Evolutionary conservation across 352 stramenopile species (phyloP).

Genomic region (Phytophthora pinifolia): DNA sequence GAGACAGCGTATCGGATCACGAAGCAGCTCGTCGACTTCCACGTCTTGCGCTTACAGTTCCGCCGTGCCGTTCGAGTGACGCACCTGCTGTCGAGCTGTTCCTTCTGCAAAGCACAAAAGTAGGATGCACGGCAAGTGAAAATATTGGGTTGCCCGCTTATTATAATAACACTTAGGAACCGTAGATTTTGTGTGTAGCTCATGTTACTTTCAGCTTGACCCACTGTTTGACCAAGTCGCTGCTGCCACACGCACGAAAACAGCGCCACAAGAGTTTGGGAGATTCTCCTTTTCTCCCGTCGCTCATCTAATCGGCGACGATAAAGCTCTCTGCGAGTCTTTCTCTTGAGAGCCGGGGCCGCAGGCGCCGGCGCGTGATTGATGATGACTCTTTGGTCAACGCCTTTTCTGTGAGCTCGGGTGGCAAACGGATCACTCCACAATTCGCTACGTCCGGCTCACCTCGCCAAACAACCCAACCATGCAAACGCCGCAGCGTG

Average conservation of each 20-base stretch:
- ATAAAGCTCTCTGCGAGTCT: neutral
- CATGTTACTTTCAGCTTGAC: too few relatives aligned
- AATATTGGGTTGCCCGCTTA: too few relatives aligned
- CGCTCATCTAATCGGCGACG: slow-evolving; percentile 16
- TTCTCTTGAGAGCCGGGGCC: slow-evolving; percentile 16
- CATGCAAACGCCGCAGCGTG: slow-evolving; percentile 14
- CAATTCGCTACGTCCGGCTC: slow-evolving; percentile 16
- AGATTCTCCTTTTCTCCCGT: slow-evolving; percentile 4
- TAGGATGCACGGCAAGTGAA: too few relatives aligned
- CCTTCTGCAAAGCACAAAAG: too few relatives aligned
- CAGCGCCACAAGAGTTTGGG: slow-evolving; percentile 4
- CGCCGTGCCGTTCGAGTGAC: too few relatives aligned
- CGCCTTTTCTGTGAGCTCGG: neutral
- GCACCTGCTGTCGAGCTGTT: too few relatives aligned
- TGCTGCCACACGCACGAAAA: neutral
- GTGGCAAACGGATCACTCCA: slow-evolving; percentile 14
- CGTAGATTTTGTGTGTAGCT: too few relatives aligned
- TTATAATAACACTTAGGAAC: too few relatives aligned
- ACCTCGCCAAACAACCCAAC: neutral
- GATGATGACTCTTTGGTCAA: slow-evolving; percentile 16
- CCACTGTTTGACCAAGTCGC: too few relatives aligned
- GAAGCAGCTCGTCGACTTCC: too few relatives aligned
- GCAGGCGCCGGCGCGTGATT: slow-evolving; percentile 2
- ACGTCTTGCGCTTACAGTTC: too few relatives aligned
- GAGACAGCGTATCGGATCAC: too few relatives aligned